Evolutionary conservation across 2,329 filamentous ascomycete species (phyloP), one percentile per base, ranked within the genome.

Genomic region (Claviceps paspali): DNA sequence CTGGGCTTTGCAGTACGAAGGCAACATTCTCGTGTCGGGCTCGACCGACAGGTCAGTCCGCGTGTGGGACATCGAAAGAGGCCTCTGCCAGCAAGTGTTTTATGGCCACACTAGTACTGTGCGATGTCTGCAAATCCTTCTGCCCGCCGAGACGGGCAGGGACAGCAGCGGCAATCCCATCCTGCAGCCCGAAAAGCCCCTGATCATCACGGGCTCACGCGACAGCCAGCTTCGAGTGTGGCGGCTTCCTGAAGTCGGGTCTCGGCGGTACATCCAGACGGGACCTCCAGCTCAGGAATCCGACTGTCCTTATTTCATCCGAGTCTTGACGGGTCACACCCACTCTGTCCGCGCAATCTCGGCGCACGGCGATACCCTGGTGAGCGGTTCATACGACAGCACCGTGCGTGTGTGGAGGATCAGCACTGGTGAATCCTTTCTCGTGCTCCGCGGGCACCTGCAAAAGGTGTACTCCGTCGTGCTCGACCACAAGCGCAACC

Each of bases 381-480:
- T 98, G 21, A 95, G 87, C 49, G 91, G 91, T 17, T 96, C 88
- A 47, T 98, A 98, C 55, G 91, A 98, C 54, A 88, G 77, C 56
- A 91, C 82, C 0, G 91, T 98, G 5, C 77, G 88, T 26, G 88
- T 98, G 1, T 98, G 91, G 91, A 87, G 82, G 49, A 94, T 98
- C 47, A 96, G 87, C 38, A 98, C 86, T 0, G 91, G 91, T 34
- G 87, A 96, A 52, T 75, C 81, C 6, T 55, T 91, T 3, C 84
- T 94, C 51, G 76, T 85, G 10, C 67, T 98, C 4, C 76, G 81
- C 43, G 91, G 91, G 1, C 91, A 98, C 54, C 73, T 75, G 0
- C 79, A 88, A 54, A 96, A 98, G 56, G 91, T 98, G 0, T 98
- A 98, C 56, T 95, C 87, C 42, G 91, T 98, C 7, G 91, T 98